Conservation (phyloP, 1,139 yeast species). For the Lizanozyma gosingica region DNA sequence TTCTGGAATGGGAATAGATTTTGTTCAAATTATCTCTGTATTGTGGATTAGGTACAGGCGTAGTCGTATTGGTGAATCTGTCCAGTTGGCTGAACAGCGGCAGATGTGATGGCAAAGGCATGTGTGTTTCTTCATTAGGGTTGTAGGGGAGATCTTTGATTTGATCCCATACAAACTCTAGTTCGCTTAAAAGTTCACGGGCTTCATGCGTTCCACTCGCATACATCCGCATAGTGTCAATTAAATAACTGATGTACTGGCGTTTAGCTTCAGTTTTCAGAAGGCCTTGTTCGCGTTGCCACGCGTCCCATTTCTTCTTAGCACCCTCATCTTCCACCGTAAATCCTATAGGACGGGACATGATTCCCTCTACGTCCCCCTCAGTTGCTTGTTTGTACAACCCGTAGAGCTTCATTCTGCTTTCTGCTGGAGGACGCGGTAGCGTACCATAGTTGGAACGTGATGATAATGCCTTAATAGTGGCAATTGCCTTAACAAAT, state of each 20-base stretch:
- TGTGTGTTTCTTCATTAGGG: constrained; percentile 22
- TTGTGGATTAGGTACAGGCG: constrained; percentile 22
- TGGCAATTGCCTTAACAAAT: constrained; percentile 71
- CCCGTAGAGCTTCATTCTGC: constrained; percentile 64
- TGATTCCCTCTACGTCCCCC: constrained; percentile 65
- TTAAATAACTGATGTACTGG: constrained; percentile 55
- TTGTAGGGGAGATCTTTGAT: constrained; percentile 44
- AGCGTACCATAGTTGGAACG: constrained; percentile 60
- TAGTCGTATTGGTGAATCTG: constrained; percentile 30
- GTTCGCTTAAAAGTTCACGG: constrained; percentile 53
- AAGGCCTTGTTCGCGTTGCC: constrained; percentile 70
- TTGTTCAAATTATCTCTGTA: constrained; percentile 30
- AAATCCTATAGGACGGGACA: constrained; percentile 57
- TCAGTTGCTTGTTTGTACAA: constrained; percentile 84
- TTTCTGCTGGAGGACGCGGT: constrained; percentile 75
- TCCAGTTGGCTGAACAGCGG: constrained; percentile 34
- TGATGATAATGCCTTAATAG: constrained; percentile 65
- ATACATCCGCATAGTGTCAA: constrained; percentile 65
- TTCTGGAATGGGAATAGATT: constrained; percentile 38
- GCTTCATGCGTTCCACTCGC: constrained; percentile 66
- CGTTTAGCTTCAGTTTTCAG: constrained; percentile 69
- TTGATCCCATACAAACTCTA: constrained; percentile 70
- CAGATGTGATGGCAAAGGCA: constrained; percentile 27
- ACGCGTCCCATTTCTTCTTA: constrained; percentile 75
- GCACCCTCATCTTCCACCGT: constrained; percentile 59